These are phyloP conservation scores for Camellia japonica DNA, from an alignment of 148 eudicot genomes.

Conservation along the genomic window DNA sequence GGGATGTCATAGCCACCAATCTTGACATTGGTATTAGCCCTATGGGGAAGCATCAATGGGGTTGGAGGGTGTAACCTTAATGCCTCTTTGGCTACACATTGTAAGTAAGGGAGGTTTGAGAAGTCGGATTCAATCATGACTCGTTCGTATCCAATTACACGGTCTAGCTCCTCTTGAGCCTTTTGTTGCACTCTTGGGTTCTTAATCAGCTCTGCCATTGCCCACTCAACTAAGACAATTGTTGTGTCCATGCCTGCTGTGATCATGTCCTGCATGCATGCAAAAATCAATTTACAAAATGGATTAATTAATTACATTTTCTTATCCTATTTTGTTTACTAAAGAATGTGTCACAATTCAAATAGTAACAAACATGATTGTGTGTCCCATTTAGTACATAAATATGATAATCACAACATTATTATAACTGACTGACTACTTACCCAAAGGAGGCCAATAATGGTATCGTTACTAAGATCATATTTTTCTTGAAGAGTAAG, in stretches of 20 bases:
- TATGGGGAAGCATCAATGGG: conserved; percentile 78
- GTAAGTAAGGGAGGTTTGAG: conserved; percentile 72
- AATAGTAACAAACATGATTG: too few species aligned
- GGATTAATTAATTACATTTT: too few species aligned
- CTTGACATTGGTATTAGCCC: conserved; percentile 64
- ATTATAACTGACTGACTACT: neutral
- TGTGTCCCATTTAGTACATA: too few species aligned
- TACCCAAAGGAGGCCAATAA: conserved; percentile 81
- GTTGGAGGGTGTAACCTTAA: conserved; percentile 80
- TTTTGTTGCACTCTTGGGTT: conserved; percentile 78
- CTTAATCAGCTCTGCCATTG: conserved; percentile 66
- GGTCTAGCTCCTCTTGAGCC: conserved; percentile 82
- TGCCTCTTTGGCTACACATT: conserved; percentile 68
- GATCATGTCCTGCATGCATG: conserved; percentile 62
- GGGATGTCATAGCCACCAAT: conserved; percentile 79
- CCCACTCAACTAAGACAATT: conserved; percentile 75
- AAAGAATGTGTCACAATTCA: too few species aligned
- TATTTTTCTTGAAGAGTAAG: conserved; percentile 62
- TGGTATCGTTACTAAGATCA: conserved; percentile 71
- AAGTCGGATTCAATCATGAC: conserved; percentile 70
- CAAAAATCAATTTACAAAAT: neutral
- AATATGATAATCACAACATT: too few species aligned
- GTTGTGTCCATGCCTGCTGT: conserved; percentile 86
- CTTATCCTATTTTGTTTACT: too few species aligned
- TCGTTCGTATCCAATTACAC: conserved; percentile 58